phyloP scores from a whole-genome alignment of 2,329 filamentous ascomycete species.

The Aspergillus puulaauensis region DNA sequence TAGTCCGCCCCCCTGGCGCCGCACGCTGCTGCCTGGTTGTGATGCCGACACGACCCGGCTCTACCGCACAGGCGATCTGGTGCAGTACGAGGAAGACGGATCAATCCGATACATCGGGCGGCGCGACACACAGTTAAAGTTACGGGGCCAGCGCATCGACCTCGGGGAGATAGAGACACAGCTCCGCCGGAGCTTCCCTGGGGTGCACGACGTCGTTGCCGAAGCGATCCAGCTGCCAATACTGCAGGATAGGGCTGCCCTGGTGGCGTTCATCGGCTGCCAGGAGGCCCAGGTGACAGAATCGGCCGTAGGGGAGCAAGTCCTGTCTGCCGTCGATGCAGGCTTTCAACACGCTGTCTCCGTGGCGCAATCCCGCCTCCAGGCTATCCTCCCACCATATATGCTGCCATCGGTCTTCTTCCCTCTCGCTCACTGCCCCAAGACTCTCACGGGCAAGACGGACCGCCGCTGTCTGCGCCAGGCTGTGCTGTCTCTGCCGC shows the following conservation, averaged over 20 bases:
- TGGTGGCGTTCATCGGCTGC: too few species aligned
- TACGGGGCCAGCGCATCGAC: slow-evolving; percentile 13
- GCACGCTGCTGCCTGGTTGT: not conserved
- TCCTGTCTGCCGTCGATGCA: too few species aligned
- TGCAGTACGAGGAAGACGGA: not conserved
- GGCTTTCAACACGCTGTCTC: too few species aligned
- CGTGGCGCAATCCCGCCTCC: too few species aligned
- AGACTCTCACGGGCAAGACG: not conserved
- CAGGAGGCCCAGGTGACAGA: too few species aligned
- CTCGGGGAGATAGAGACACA: slow-evolving; percentile 15
- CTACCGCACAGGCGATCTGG: slow-evolving; percentile 3
- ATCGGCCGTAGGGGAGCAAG: too few species aligned
- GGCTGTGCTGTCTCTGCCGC: not conserved
- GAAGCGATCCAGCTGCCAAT: too few species aligned
- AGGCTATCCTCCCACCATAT: not conserved
- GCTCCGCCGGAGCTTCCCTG: not conserved
- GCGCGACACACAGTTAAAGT: not conserved
- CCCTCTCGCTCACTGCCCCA: not conserved
- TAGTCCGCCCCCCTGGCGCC: not conserved
- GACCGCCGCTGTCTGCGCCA: not conserved
- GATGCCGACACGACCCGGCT: not conserved
- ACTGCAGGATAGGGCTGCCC: too few species aligned
- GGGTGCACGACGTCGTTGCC: too few species aligned
- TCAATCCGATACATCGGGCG: not conserved
- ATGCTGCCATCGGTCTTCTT: not conserved